These are phyloP conservation scores for Sequoiadendron giganteum DNA, from an alignment of 75 land plant genomes.

Conservation along the genomic window DNA sequence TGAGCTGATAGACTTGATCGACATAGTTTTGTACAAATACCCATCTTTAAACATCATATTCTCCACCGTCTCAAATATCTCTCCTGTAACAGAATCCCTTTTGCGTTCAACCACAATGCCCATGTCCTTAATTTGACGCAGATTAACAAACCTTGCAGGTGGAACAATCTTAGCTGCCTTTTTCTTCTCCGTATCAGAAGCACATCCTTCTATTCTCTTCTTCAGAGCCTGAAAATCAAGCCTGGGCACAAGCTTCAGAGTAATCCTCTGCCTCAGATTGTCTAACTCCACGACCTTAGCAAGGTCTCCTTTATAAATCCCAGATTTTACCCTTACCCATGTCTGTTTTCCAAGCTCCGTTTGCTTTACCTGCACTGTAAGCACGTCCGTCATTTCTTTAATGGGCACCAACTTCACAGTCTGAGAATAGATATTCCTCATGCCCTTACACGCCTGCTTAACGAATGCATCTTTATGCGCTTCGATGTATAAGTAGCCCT, in stretches of 20 bases:
- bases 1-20: conserved; percentile 53
- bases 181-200: conserved; percentile 40
- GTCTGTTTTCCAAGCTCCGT: conserved; percentile 52
- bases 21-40: conserved; percentile 64
- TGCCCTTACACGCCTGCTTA: conserved; percentile 71
- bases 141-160: conserved; percentile 57
- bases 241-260: conserved; percentile 78
- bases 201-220: conserved; percentile 58
- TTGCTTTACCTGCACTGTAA: conserved; percentile 47
- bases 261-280: conserved; percentile 50
- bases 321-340: conserved; percentile 82
- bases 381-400: conserved; percentile 68
- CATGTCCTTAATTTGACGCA: conserved; percentile 70
- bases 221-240: conserved; percentile 68
- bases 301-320: conserved; percentile 84
- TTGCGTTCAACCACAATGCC: conserved; percentile 35
- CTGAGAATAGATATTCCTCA: conserved; percentile 44
- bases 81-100: conserved; percentile 62
- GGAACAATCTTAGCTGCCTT: conserved; percentile 64
- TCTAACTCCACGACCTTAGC: conserved; percentile 80
- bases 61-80: conserved; percentile 57
- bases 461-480: conserved; percentile 69
- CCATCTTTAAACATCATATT: conserved; percentile 86
- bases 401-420: conserved; percentile 47
- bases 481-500: conserved; percentile 77